Conservation (phyloP, 768 basidiomycete species). For the Calocybe indica region DNA sequence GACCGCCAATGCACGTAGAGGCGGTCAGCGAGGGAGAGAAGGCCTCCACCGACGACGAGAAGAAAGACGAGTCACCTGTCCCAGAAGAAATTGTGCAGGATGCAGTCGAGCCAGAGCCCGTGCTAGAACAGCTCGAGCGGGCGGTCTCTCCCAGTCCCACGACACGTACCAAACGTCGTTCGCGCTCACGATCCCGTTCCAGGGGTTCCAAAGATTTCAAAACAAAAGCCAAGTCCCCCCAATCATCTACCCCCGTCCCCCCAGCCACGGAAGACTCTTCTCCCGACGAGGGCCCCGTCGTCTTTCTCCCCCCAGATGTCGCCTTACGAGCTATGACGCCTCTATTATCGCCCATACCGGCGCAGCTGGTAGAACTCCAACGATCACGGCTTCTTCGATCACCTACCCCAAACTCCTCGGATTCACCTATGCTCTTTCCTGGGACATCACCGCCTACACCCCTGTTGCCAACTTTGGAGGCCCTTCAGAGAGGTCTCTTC, state of each 20-base stretch:
- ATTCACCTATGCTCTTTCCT: slow-evolving; percentile 55
- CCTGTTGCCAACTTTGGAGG: slow-evolving; percentile 65
- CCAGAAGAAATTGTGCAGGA: slow-evolving; percentile 20
- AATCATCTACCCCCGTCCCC: slow-evolving; percentile 39
- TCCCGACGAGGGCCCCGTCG: slow-evolving; percentile 50
- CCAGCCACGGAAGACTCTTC: slow-evolving; percentile 62
- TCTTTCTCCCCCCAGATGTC: slow-evolving; percentile 26
- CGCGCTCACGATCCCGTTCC: slow-evolving; percentile 74
- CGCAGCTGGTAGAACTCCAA: slow-evolving; percentile 54
- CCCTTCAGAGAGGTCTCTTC: slow-evolving; percentile 71
- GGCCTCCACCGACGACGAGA: slow-evolving; percentile 31
- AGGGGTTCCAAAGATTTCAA: slow-evolving; percentile 74
- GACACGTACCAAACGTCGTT: slow-evolving; percentile 55
- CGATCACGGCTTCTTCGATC: slow-evolving; percentile 42
- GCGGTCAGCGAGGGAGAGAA: slow-evolving; percentile 81
- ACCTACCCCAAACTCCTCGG: slow-evolving; percentile 47
- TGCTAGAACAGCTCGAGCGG: slow-evolving; percentile 3
- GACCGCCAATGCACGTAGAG: slow-evolving; percentile 83
- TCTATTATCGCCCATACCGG: slow-evolving; percentile 41
- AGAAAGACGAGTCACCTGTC: slow-evolving; percentile 12
- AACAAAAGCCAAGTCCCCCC: slow-evolving; percentile 44
- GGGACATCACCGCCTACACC: slow-evolving; percentile 63
- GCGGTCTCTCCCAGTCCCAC: slow-evolving; percentile 23
- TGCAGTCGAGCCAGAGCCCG: slow-evolving; percentile 29
- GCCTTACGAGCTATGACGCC: slow-evolving; percentile 25